Evolutionary conservation across 345 rosid genomes (phyloP).

Genomic region (Ricinus communis): DNA sequence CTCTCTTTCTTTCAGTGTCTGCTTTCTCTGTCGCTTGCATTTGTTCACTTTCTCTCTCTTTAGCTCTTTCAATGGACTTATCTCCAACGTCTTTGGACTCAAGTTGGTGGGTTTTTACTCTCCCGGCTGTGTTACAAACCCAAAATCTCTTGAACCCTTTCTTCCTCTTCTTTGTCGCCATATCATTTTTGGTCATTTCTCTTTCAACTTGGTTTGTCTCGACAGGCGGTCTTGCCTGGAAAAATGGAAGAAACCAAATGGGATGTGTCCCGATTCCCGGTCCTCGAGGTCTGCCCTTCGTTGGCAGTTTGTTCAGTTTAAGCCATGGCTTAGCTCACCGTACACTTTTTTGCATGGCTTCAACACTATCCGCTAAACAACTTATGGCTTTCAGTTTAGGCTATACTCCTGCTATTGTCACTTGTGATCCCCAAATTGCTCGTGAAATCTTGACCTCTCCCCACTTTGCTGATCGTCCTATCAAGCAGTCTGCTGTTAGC

Average conservation of each 20-base stretch:
- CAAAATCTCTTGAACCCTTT: conserved; percentile 15
- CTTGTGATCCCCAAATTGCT: conserved; percentile 42
- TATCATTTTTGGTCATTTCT: conserved; percentile 18
- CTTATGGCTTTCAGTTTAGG: conserved; percentile 64
- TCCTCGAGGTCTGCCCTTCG: conserved; percentile 40
- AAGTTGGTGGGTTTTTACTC: conserved; percentile 33
- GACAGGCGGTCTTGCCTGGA: conserved; percentile 50
- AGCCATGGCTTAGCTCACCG: conserved; percentile 48
- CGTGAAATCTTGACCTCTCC: conserved; percentile 46
- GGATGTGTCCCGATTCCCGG: conserved; percentile 45
- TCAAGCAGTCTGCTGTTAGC: conserved; percentile 43
- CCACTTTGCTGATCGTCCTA: conserved; percentile 42
- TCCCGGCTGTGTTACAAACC: conserved; percentile 27
- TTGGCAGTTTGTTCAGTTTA: conserved; percentile 42
- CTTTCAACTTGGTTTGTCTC: conserved; percentile 33
- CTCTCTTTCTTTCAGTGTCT: not conserved
- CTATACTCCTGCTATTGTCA: conserved; percentile 42
- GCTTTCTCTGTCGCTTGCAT: too few species aligned
- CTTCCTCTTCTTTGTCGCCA: conserved; percentile 16
- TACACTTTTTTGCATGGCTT: conserved; percentile 42
- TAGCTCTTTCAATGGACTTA: not conserved
- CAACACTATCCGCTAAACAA: conserved; percentile 23
- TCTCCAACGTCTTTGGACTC: conserved; percentile 15
- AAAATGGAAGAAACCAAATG: conserved; percentile 38
- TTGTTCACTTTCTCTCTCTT: not conserved